A percentile compares a stretch with the other conserved stretches of the same genome.
These are phyloP conservation scores for Polygonum maritimum DNA, from an alignment of 148 eudicot species.

Conservation along the genomic window DNA sequence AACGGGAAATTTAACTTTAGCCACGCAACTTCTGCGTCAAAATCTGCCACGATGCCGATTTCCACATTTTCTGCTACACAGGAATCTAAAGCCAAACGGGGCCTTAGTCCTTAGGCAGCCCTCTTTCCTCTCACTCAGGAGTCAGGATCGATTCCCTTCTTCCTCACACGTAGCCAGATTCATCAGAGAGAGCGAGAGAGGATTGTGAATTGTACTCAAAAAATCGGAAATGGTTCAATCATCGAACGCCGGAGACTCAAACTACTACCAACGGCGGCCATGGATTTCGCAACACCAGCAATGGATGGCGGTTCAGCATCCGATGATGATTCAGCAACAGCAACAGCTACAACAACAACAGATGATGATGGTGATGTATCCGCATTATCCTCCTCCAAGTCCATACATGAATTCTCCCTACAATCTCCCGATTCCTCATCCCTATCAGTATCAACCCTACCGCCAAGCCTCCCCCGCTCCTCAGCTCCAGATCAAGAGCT, in stretches of 20 bases:
- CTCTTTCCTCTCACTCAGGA: neutral
- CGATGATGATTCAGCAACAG: constrained; percentile 7
- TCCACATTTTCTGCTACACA: neutral
- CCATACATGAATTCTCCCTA: neutral
- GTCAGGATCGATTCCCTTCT: neutral
- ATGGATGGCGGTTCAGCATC: constrained; percentile 3
- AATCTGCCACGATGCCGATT: neutral
- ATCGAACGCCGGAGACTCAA: neutral
- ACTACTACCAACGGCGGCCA: neutral
- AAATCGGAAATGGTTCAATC: constrained; percentile 2
- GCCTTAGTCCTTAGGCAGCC: neutral
- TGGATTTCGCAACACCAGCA: constrained; percentile 8
- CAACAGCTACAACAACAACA: neutral
- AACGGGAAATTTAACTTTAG: neutral
- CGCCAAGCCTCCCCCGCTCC: neutral
- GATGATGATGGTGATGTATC: constrained; percentile 9
- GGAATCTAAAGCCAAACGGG: neutral
- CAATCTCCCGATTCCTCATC: neutral
- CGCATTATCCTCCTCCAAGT: neutral
- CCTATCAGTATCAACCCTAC: neutral
- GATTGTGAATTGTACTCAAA: neutral
- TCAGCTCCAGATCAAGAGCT: constrained; percentile 8
- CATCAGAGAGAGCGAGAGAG: neutral
- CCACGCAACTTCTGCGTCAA: neutral
- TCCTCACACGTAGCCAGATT: neutral